Evolutionary conservation across 1,284 basidiomycete species (phyloP).

Genomic region (Malassezia japonica): DNA sequence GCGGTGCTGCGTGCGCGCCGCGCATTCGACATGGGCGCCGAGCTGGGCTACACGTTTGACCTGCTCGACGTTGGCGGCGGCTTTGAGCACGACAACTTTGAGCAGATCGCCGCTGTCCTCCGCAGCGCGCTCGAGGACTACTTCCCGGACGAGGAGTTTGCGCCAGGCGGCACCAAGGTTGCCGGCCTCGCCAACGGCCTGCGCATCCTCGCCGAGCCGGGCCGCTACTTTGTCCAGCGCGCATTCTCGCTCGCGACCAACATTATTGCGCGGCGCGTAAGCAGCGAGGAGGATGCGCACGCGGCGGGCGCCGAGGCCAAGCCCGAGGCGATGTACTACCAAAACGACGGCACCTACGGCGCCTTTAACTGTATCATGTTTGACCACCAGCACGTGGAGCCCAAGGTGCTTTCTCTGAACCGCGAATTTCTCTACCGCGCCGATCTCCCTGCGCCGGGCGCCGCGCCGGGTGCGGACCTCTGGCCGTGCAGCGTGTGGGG

Average conservation of each 20-base stretch:
- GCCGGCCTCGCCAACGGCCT: conserved; percentile 55
- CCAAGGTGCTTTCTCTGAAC: conserved; percentile 61
- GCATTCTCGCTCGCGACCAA: conserved; percentile 89
- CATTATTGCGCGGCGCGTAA: conserved; percentile 67
- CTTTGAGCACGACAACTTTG: conserved; percentile 83
- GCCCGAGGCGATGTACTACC: conserved; percentile 47
- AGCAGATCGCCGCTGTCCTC: conserved; percentile 66
- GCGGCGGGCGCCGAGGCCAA: conserved; percentile 7
- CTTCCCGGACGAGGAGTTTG: conserved; percentile 62
- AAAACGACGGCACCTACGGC: conserved; percentile 59
- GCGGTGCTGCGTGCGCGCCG: conserved; percentile 72
- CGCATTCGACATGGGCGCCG: conserved; percentile 78
- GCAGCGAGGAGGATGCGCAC: conserved; percentile 22
- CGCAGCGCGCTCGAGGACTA: conserved; percentile 64
- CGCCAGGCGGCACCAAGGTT: conserved; percentile 35
- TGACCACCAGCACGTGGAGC: conserved; percentile 78
- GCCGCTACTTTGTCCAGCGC: conserved; percentile 81
- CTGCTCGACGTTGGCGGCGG: conserved; percentile 91
- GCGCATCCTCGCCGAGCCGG: conserved; percentile 89
- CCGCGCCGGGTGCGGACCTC: conserved; percentile 25
- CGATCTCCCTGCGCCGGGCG: conserved; percentile 32
- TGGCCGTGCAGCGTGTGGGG: conserved; percentile 54
- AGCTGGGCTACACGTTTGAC: conserved; percentile 70
- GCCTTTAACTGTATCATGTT: conserved; percentile 96
- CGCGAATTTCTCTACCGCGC: conserved; percentile 46